Evolutionary conservation across 1,284 basidiomycete species (phyloP).

Genomic region (Inonotus obliquus): DNA sequence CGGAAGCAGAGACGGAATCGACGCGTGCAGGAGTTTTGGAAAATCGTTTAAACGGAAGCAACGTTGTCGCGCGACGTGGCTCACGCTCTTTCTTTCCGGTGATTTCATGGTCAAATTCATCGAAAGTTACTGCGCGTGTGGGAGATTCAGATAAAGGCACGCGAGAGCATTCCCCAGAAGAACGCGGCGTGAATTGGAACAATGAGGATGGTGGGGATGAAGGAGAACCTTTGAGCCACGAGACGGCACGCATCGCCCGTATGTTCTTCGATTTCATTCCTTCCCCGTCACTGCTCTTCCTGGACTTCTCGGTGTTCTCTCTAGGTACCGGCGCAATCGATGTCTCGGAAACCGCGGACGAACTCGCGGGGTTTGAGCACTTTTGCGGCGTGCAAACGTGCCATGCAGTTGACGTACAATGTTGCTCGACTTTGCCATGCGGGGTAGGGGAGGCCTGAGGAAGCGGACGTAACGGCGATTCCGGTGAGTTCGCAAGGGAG

Average conservation of each 20-base stretch:
- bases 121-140: background rate
- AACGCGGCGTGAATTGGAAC: background rate
- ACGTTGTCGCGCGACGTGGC: background rate
- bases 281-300: background rate
- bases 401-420: background rate
- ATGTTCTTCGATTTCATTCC: background rate
- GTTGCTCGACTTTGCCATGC: background rate
- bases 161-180: background rate
- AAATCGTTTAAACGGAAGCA: background rate
- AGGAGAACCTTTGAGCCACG: background rate
- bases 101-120: background rate
- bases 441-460: background rate
- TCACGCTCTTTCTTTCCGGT: background rate
- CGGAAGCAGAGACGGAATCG: background rate
- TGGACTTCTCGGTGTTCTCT: background rate
- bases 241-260: background rate
- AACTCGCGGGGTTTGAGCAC: constrained; percentile 1
- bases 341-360: background rate
- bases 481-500: background rate
- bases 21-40: background rate
- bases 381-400: constrained; percentile 7
- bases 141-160: background rate
- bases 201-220: background rate
- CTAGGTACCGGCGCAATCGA: background rate
- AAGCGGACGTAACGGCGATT: background rate